Percentiles rank a stretch among this genome's conserved stretches.
phyloP scores from a whole-genome alignment of 306 rosid species.

The cucumber (Cucumis sativus) region Cucumber_9930_V3 NC_026661.2:4988501-4989000 shows the following conservation, averaged over 20 bases:
- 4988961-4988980: not conserved
- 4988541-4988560: slow-evolving; percentile 17
- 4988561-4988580: slow-evolving; percentile 49
- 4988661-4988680: not conserved
- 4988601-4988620: slow-evolving; percentile 78
- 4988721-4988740: not conserved
- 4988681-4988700: not conserved
- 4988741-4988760: not conserved
- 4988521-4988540: slow-evolving; percentile 23
- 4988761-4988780: too few species aligned
- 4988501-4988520: slow-evolving; percentile 20
- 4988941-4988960: not conserved
- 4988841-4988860: too few species aligned
- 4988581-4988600: slow-evolving; percentile 68
- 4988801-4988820: not conserved
- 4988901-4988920: too few species aligned
- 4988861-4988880: too few species aligned
- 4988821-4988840: too few species aligned
- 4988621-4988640: slow-evolving; percentile 50
- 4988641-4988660: slow-evolving; percentile 40
- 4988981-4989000: not conserved
- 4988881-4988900: not conserved
- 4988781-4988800: not conserved
- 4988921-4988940: not conserved
- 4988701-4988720: not conserved